Base-by-base conservation (phyloP, 1,284 basidiomycete genomes). In the Phlebopus sp. region DNA sequence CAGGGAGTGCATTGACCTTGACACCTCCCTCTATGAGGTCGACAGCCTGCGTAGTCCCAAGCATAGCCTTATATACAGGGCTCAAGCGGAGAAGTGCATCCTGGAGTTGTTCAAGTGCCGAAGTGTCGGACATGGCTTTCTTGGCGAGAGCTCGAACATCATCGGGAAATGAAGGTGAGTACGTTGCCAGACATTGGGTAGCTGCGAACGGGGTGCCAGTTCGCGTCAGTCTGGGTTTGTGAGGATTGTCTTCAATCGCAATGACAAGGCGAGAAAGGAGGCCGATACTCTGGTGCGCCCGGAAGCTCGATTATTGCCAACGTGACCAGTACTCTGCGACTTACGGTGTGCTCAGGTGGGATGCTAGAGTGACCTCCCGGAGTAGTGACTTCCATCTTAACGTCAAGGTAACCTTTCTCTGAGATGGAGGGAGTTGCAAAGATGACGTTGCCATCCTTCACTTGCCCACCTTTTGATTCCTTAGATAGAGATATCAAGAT, bases 321-420 rank as follows among this genome's bases (percentile, higher is more conserved):
- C 21, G 36, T 11, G 17, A 9, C 11, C 19, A 19, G 13, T 4
- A 18, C 4, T 23, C 50, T 37, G 37, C 13, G 11, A 54, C 66
- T 44, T 57, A 77, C 76, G 1, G 79, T 81, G 53, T 81, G 79
- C 15, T 59, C 56, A 34, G 82, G 84, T 23, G 86, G 85, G 25
- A 82, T 69, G 35, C 80, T 84, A 4, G 82, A 84, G 63, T 89
- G 86, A 1, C 87, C 86, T 5, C 87, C 86, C 13, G 74, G 69
- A 1, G 81, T 73, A 18, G 75, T 65, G 17, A 86, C 74, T 41
- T 75, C 69, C 11, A 87, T 66, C 31, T 71, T 69, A 37, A 80
- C 75, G 54, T 86, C 77, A 18, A 82, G 53, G 52, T 77, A 78
- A 5, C 86, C 86, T 60, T 89, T 89, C 68, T 88, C 86, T 1